Evolutionary conservation across 768 basidiomycete species (phyloP).

Genomic region (Naganishia antarctica): DNA sequence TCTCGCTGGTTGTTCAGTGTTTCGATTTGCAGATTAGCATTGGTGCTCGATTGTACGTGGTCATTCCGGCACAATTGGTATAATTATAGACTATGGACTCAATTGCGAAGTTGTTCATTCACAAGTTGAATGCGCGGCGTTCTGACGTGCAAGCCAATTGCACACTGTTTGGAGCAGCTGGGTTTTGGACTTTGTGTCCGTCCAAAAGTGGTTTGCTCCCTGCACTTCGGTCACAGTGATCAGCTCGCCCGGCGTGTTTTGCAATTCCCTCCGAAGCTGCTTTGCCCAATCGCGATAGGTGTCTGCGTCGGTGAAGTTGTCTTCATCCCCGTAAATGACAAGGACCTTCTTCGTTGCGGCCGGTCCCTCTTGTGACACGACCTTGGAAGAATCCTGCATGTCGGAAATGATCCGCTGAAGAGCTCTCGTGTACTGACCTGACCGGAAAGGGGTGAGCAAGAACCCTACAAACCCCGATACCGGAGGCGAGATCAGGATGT

Average conservation of each 20-base stretch:
- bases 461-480: conserved; percentile 16
- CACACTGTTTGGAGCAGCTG: not conserved
- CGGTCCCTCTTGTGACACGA: not conserved
- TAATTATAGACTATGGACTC: not conserved
- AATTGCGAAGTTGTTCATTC: no score
- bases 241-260: not conserved
- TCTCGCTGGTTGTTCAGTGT: no score
- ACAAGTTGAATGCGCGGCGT: not conserved
- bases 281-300: not conserved
- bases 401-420: not conserved
- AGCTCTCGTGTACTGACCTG: conserved; percentile 1
- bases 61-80: conserved; percentile 2
- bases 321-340: conserved; percentile 9
- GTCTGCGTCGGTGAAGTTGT: conserved; percentile 8
- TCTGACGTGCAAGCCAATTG: not conserved
- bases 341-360: not conserved
- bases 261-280: not conserved
- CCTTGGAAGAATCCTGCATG: no score
- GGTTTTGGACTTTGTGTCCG: not conserved
- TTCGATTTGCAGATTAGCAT: conserved; percentile 1
- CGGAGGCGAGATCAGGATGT: conserved; percentile 28
- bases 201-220: conserved; percentile 4
- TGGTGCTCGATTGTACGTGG: conserved; percentile 9
- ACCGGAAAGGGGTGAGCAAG: conserved; percentile 24
- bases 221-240: not conserved